Base-by-base conservation (phyloP, 2,329 filamentous ascomycete genomes). In the Trichophyton benhamiae region DNA sequence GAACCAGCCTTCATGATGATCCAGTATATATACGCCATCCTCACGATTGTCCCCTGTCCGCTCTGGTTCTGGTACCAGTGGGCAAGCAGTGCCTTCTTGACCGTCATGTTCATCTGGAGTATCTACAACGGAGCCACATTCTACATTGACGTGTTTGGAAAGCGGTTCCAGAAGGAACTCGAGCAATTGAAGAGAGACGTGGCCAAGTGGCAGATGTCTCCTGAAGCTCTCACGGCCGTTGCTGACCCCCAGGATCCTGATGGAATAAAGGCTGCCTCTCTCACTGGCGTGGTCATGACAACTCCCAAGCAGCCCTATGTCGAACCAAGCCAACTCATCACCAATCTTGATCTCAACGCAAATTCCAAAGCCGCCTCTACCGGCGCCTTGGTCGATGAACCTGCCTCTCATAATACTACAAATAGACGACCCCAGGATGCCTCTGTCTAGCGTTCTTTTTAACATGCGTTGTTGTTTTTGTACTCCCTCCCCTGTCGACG, bases 141-240 rank as follows among this genome's bases (percentile, higher is more conserved):
- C 74, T 99, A 99, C 75, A 97, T 99, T 70, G 94, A 99, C 68
- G 89, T 97, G 1, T 99, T 97, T 72, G 94, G 95, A 60, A 95
- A 89, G 69, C 85, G 91, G 1, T 97, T 99, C 79, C 90, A 99
- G 78, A 96, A 92, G 71, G 94, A 99, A 74, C 80, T 99, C 11
- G 91, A 99, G 72, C 82, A 87, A 59, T 82, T 99, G 76, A 91
- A 88, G 75, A 84, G 84, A 61, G 94, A 99, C 70, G 91, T 99
- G 7, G 83, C 86, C 53, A 92, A 90, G 72, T 95, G 90, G 89
- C 91, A 96, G 73, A 52, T 61, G n/a, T 64, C 65, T n/a, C 60
- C 61, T 7, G 65, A 66, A 25, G 55, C 41, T 11, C 33, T 58
- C n/a, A 44, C 33, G 6, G 55, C 41, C 11, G 27, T 58, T 4